Evolutionary conservation across 192 early-diverging fungal genomes (phyloP).

Genomic region (Diversispora eburnea): DNA sequence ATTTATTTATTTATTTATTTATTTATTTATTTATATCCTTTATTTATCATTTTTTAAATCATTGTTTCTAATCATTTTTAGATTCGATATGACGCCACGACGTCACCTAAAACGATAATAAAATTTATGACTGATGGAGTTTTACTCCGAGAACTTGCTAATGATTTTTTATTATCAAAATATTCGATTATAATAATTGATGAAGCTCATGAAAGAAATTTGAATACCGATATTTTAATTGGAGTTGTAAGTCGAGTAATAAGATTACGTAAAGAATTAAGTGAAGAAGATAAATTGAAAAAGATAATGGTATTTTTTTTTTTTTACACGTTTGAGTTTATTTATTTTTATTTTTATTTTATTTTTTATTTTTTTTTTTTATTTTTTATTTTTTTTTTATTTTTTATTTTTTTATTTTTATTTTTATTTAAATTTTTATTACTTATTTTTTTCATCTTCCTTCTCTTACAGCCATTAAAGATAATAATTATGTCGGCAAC

Average conservation of each 20-base stretch:
- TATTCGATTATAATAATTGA: constrained; percentile 98
- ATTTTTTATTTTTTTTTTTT: neutral
- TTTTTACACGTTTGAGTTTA: neutral
- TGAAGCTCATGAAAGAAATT: constrained; percentile 97
- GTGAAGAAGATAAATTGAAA: constrained; percentile 47
- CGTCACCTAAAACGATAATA: constrained; percentile 71
- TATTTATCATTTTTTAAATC: no score
- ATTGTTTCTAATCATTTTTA: constrained; percentile 20
- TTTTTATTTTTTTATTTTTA: no score
- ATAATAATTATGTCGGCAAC: constrained; percentile 99
- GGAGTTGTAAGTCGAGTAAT: constrained; percentile 93
- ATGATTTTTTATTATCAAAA: constrained; percentile 82
- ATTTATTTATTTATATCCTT: constrained; percentile 34
- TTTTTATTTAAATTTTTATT: neutral
- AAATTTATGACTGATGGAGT: constrained; percentile 99
- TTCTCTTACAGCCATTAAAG: constrained; percentile 62
- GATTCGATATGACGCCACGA: constrained; percentile 90
- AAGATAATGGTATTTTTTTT: constrained; percentile 32
- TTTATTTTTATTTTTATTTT: neutral
- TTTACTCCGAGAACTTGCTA: constrained; percentile 86
- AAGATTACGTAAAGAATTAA: constrained; percentile 64
- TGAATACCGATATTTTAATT: constrained; percentile 97
- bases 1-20: neutral
- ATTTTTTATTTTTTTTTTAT: neutral
- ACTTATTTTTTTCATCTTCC: neutral